Evolutionary conservation across 192 early-diverging fungal genomes (phyloP).

Genomic region (Chytriomyces hyalinus): DNA sequence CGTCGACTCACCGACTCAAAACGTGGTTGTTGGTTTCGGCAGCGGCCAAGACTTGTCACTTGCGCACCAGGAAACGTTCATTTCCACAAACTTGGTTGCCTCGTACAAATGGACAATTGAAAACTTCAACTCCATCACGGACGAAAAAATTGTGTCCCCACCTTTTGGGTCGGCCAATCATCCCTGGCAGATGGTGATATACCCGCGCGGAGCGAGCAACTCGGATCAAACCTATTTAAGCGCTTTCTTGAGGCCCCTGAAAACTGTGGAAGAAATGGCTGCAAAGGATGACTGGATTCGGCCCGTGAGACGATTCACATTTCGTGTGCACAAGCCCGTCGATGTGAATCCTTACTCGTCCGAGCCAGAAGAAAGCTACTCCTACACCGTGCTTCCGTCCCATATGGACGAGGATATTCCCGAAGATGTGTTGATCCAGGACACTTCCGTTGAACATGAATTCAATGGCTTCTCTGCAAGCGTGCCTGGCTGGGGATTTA

Average conservation of each 20-base stretch:
- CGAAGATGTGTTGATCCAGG: conserved; percentile 41
- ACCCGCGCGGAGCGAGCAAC: conserved; percentile 47
- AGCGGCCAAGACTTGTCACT: not conserved
- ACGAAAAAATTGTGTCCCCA: conserved; percentile 59
- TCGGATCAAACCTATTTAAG: conserved; percentile 27
- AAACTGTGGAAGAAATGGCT: conserved; percentile 40
- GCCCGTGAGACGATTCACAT: conserved; percentile 43
- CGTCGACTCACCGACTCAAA: not conserved
- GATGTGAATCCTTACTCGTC: conserved; percentile 3
- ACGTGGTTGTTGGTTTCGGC: not conserved
- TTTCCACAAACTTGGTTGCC: conserved; percentile 36
- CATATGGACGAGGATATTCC: not conserved
- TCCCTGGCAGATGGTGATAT: conserved; percentile 55
- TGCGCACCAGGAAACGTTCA: not conserved
- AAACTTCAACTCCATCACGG: conserved; percentile 30
- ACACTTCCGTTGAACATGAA: conserved; percentile 32
- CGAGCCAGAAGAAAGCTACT: conserved; percentile 17
- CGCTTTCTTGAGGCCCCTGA: conserved; percentile 49
- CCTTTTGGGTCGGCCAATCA: conserved; percentile 55
- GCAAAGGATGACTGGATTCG: conserved; percentile 49
- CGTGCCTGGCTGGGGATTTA: conserved; percentile 57
- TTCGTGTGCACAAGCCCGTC: conserved; percentile 36
- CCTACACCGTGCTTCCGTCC: conserved; percentile 21
- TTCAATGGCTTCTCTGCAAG: conserved; percentile 43
- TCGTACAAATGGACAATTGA: conserved; percentile 40